Conservation (phyloP, 129 eudicot species). For the Lactuca sativa region DNA sequence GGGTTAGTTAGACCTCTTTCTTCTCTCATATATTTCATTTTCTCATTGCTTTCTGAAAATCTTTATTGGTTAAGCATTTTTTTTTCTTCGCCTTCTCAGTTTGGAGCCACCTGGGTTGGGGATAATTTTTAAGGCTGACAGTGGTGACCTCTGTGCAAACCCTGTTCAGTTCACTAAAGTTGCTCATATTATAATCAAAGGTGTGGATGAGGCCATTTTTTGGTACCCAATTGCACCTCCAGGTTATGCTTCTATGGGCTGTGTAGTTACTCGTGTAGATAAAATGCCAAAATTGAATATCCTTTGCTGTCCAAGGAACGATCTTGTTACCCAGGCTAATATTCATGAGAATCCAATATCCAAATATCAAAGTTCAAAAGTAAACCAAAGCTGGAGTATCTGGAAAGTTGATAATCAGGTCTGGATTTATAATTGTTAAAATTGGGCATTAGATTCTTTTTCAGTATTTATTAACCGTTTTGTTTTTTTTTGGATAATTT, state of each 20-base stretch:
- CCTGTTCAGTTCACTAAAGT: conserved; percentile 89
- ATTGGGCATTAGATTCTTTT: conserved; percentile 12
- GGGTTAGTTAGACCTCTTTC: conserved; percentile 61
- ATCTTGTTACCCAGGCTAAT: conserved; percentile 84
- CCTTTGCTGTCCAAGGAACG: conserved; percentile 86
- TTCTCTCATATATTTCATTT: neutral
- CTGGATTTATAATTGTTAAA: conserved; percentile 16
- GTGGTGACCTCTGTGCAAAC: conserved; percentile 75
- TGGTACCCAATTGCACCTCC: conserved; percentile 99
- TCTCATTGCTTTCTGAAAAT: conserved; percentile 17
- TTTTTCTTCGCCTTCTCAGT: conserved; percentile 41
- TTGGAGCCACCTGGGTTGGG: conserved; percentile 98
- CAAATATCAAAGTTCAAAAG: conserved; percentile 56
- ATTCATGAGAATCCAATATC: conserved; percentile 80
- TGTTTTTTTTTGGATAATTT: conserved; percentile 16
- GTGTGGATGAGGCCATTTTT: conserved; percentile 79
- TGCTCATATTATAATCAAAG: conserved; percentile 74
- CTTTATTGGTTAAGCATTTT: conserved; percentile 6
- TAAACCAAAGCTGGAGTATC: conserved; percentile 91
- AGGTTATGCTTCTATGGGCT: conserved; percentile 96
- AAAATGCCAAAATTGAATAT: conserved; percentile 65
- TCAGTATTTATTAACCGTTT: neutral
- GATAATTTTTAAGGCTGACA: conserved; percentile 70
- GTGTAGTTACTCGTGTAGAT: conserved; percentile 70
- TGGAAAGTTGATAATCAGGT: conserved; percentile 99